Conservation (phyloP, 306 rosid genomes). For the Prunus persica region DNA sequence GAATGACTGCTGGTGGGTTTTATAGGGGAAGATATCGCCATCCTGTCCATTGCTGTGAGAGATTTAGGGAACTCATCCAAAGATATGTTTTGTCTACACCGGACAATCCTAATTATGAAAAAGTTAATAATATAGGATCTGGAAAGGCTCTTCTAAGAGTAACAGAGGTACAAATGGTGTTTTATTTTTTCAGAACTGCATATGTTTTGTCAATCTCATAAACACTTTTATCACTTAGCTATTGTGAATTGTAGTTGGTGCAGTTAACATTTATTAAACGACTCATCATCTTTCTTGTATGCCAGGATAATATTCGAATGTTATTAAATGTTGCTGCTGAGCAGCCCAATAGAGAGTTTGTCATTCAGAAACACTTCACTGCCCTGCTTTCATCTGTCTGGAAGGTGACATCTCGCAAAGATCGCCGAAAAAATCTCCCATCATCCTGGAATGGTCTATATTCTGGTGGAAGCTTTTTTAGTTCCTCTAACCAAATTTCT, state of each 20-base stretch:
- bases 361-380: constrained; percentile 87
- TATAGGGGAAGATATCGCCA: constrained; percentile 92
- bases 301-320: constrained; percentile 78
- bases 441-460: constrained; percentile 52
- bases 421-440: constrained; percentile 33
- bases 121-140: constrained; percentile 59
- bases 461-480: constrained; percentile 46
- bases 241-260: not conserved
- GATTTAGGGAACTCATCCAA: constrained; percentile 87
- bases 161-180: constrained; percentile 65
- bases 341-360: constrained; percentile 70
- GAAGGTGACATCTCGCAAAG: constrained; percentile 55
- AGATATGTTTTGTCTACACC: constrained; percentile 56
- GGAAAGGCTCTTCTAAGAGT: constrained; percentile 96
- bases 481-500: constrained; percentile 48
- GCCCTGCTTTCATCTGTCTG: constrained; percentile 75
- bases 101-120: constrained; percentile 71
- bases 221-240: constrained; percentile 6
- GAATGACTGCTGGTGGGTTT: constrained; percentile 86
- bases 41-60: constrained; percentile 96
- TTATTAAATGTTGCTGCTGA: constrained; percentile 80
- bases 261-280: not conserved
- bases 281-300: constrained; percentile 17
- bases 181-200: constrained; percentile 3
- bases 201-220: constrained; percentile 5